Conservation (phyloP, 2,329 filamentous ascomycete genomes). For the Dryadomyces quercivorus region DNA sequence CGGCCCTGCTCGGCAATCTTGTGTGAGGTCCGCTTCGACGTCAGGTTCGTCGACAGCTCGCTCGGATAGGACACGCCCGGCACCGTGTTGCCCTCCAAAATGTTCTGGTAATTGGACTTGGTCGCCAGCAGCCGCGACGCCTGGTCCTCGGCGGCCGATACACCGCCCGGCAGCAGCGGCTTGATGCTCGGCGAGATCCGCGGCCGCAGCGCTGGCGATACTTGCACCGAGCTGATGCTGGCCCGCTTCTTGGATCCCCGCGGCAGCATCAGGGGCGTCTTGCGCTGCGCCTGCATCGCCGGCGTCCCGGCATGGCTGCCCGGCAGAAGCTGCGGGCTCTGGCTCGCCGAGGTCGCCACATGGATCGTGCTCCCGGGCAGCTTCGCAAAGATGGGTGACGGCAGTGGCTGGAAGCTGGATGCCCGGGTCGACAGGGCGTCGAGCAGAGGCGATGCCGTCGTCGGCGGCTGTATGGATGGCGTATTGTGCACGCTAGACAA, state of each 20-base stretch:
- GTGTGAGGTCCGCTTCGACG: slow-evolving; percentile 92
- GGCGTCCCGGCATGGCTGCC: slow-evolving; percentile 23
- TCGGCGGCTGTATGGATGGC: not conserved
- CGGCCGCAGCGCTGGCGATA: slow-evolving; percentile 75
- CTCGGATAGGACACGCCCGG: slow-evolving; percentile 86
- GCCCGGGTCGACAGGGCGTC: slow-evolving; percentile 36
- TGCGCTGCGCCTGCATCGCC: slow-evolving; percentile 26
- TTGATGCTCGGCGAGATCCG: slow-evolving; percentile 93
- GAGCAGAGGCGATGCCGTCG: slow-evolving; percentile 17
- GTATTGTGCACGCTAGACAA: slow-evolving; percentile 32
- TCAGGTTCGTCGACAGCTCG: slow-evolving; percentile 83
- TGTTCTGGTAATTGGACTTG: slow-evolving; percentile 97
- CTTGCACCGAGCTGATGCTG: slow-evolving; percentile 60
- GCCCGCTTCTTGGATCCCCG: slow-evolving; percentile 53
- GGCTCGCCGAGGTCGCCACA: slow-evolving; percentile 37
- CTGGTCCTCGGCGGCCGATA: slow-evolving; percentile 42
- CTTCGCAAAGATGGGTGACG: slow-evolving; percentile 31
- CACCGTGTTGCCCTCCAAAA: slow-evolving; percentile 82
- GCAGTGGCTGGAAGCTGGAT: slow-evolving; percentile 33
- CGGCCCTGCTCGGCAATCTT: slow-evolving; percentile 96
- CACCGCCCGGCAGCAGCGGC: slow-evolving; percentile 58
- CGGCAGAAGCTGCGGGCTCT: slow-evolving; percentile 52
- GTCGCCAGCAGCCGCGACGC: slow-evolving; percentile 70
- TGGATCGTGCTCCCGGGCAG: slow-evolving; percentile 11
- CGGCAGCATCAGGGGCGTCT: slow-evolving; percentile 43